Evolutionary conservation across 352 stramenopile genomes (phyloP).

Genomic region (Blastocystis sp.): DNA sequence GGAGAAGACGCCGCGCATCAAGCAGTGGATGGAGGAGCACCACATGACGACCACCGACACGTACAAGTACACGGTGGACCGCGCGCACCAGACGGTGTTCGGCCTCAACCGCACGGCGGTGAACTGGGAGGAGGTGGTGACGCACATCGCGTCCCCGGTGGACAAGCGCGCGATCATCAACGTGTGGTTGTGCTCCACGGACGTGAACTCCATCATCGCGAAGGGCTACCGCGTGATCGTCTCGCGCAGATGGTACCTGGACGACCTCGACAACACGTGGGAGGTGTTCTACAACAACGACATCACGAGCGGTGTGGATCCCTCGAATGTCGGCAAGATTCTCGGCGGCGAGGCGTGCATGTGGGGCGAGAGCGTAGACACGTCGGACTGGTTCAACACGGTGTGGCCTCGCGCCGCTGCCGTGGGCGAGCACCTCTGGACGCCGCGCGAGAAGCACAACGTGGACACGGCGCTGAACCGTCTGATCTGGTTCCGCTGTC

Average conservation of each 20-base stretch:
- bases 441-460: slow-evolving; percentile 51
- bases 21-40: slow-evolving; percentile 77
- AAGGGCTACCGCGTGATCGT: slow-evolving; percentile 76
- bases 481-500: slow-evolving; percentile 76
- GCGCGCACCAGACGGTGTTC: slow-evolving; percentile 75
- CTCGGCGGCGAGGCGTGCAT: slow-evolving; percentile 79
- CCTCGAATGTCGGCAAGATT: slow-evolving; percentile 70
- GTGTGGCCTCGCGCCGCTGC: slow-evolving; percentile 79
- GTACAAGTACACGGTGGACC: slow-evolving; percentile 79
- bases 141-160: slow-evolving; percentile 76
- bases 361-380: slow-evolving; percentile 77
- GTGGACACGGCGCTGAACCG: slow-evolving; percentile 71
- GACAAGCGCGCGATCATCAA: slow-evolving; percentile 77
- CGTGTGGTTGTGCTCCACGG: slow-evolving; percentile 77
- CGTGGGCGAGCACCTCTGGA: slow-evolving; percentile 80
- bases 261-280: slow-evolving; percentile 78
- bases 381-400: slow-evolving; percentile 77
- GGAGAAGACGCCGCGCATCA: slow-evolving; percentile 75
- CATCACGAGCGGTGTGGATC: slow-evolving; percentile 76
- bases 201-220: slow-evolving; percentile 64
- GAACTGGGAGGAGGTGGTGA: slow-evolving; percentile 80
- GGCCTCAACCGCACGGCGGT: slow-evolving; percentile 76
- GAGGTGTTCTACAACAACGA: slow-evolving; percentile 78
- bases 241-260: slow-evolving; percentile 79
- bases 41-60: slow-evolving; percentile 76